Conservation (phyloP, 2,329 filamentous ascomycete species). For the Septoria petroselini region DNA sequence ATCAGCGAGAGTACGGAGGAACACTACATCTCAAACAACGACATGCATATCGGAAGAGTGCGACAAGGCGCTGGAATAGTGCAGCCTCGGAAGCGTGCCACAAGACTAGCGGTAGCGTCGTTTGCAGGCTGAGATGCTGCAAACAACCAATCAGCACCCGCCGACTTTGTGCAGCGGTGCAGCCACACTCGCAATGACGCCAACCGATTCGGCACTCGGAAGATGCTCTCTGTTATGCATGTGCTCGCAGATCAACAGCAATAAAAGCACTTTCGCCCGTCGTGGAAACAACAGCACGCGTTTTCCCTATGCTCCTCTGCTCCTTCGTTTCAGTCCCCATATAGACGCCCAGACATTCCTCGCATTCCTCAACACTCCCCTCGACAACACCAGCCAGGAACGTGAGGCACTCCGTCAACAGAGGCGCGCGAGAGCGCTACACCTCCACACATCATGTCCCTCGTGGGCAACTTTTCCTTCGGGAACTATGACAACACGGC, state of each 20-base stretch:
- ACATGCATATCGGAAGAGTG: no score
- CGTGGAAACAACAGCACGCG: neutral
- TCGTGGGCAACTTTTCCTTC: conserved; percentile 45
- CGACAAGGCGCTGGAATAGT: no score
- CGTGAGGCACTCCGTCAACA: neutral
- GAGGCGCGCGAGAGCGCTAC: conserved; percentile 1
- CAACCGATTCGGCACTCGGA: conserved; percentile 8
- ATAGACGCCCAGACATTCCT: neutral
- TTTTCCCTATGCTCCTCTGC: neutral
- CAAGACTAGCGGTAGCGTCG: no score
- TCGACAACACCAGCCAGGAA: neutral
- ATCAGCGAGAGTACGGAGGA: no score
- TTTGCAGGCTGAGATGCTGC: no score
- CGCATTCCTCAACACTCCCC: no score
- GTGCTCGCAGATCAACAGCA: neutral
- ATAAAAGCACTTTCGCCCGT: conserved; percentile 13
- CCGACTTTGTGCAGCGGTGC: conserved; percentile 7
- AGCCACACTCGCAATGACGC: conserved; percentile 6
- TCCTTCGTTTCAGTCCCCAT: no score
- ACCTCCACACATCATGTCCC: conserved; percentile 38
- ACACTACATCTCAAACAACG: no score
- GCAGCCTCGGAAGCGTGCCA: no score
- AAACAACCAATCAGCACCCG: no score
- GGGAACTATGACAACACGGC: conserved; percentile 43
- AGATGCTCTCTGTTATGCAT: conserved; percentile 6